These are phyloP conservation scores for Glomus cerebriforme DNA, from an alignment of 192 early-diverging fungal species.

Conservation along the genomic window DNA sequence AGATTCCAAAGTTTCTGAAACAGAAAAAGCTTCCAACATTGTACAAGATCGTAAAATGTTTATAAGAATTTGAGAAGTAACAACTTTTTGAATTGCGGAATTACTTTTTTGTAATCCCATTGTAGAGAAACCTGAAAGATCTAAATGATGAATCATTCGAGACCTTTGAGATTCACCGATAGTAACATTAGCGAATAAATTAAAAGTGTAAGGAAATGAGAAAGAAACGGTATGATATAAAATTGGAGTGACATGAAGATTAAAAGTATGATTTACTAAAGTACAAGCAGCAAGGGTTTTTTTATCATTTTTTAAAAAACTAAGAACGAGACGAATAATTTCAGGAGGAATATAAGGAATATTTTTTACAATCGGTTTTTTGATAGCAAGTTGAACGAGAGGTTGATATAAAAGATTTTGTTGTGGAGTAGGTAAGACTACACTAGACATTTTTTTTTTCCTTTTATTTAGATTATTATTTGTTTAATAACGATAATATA, in stretches of 20 bases:
- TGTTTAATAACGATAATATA: no score
- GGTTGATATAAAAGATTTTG: background rate
- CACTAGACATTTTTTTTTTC: background rate
- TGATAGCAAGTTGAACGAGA: background rate
- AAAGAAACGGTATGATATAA: slow-evolving; percentile 20
- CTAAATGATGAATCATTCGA: slow-evolving; percentile 3
- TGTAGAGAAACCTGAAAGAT: slow-evolving; percentile 12
- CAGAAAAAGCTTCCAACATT: slow-evolving; percentile 9
- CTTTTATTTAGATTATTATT: no score
- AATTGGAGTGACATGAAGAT: slow-evolving; percentile 14
- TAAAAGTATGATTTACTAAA: slow-evolving; percentile 26
- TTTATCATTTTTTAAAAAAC: background rate
- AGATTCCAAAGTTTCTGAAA: slow-evolving; percentile 22
- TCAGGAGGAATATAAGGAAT: slow-evolving; percentile 10
- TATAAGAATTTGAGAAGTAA: background rate
- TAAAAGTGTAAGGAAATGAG: slow-evolving; percentile 11
- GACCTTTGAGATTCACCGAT: background rate
- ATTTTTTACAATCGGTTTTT: background rate
- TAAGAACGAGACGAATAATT: background rate
- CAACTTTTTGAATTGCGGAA: background rate
- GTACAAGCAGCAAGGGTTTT: slow-evolving; percentile 21
- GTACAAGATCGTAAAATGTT: slow-evolving; percentile 10
- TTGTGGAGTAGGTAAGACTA: background rate
- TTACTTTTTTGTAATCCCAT: slow-evolving; percentile 17
- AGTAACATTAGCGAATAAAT: slow-evolving; percentile 5